Percentiles rank a stretch among this genome's conserved stretches.
Conservation (phyloP, 495 filamentous ascomycete species). For the Cetradonia linearis region DNA sequence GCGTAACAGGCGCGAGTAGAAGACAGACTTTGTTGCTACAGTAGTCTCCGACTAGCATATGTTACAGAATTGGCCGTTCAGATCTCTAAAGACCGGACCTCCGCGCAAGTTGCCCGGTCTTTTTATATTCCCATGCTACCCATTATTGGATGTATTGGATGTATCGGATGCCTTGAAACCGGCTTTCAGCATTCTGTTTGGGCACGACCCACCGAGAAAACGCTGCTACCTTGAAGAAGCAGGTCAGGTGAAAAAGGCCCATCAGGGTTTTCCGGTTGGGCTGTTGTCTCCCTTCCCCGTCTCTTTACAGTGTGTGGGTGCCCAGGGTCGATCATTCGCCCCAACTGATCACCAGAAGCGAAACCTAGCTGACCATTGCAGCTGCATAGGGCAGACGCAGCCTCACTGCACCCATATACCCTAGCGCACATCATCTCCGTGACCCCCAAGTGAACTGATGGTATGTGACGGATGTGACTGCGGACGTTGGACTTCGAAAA, state of each 20-base stretch:
- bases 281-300: background rate
- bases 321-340: slow-evolving; percentile 15
- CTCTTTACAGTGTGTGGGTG: slow-evolving; percentile 2
- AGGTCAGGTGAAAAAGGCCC: background rate
- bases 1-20: slow-evolving; percentile 19
- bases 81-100: slow-evolving; percentile 3
- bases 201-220: background rate
- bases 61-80: slow-evolving; percentile 6
- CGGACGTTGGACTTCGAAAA: background rate
- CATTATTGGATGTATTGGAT: background rate
- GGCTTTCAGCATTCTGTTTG: background rate
- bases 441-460: background rate
- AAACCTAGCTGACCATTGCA: slow-evolving; percentile 10
- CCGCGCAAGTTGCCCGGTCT: background rate
- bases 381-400: slow-evolving; percentile 10
- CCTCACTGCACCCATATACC: slow-evolving; percentile 5
- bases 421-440: slow-evolving; percentile 6
- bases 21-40: slow-evolving; percentile 21
- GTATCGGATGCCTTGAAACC: slow-evolving; percentile 8
- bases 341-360: background rate
- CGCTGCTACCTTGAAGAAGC: background rate
- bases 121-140: slow-evolving; percentile 7
- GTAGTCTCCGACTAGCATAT: slow-evolving; percentile 19
- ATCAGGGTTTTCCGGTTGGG: background rate
- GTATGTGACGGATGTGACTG: background rate